These are phyloP conservation scores for Gelatoporia subvermispora DNA, from an alignment of 768 basidiomycete genomes.

Conservation along the genomic window DNA sequence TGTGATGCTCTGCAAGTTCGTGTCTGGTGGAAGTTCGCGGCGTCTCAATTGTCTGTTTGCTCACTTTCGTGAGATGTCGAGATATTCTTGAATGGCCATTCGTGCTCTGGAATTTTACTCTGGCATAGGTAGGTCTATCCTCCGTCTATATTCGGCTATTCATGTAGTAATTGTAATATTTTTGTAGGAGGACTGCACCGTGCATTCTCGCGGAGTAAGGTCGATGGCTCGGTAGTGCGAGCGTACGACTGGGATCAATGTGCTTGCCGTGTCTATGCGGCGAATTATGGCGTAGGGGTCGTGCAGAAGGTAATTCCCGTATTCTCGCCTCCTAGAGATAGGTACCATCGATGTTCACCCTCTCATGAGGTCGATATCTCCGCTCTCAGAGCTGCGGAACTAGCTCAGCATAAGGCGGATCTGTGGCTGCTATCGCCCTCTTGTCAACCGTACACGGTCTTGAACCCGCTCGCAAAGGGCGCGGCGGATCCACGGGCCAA, in stretches of 20 bases:
- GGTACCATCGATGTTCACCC: background rate
- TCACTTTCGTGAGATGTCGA: too few relatives aligned
- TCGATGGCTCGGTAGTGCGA: slow-evolving; percentile 44
- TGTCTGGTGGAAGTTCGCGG: too few relatives aligned
- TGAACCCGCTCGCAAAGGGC: slow-evolving; percentile 71
- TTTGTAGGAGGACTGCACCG: slow-evolving; percentile 64
- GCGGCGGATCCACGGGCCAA: slow-evolving; percentile 67
- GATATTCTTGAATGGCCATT: slow-evolving; percentile 5
- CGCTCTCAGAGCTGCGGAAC: slow-evolving; percentile 41
- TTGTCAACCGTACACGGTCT: slow-evolving; percentile 79
- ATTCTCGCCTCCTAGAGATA: too few relatives aligned
- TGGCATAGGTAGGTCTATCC: slow-evolving; percentile 57
- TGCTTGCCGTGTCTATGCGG: slow-evolving; percentile 64
- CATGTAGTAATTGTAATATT: slow-evolving; percentile 4
- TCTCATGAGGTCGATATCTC: slow-evolving; percentile 48
- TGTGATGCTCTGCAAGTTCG: too few relatives aligned
- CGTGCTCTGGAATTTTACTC: slow-evolving; percentile 64
- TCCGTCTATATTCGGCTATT: background rate
- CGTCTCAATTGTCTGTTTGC: too few relatives aligned
- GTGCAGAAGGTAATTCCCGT: slow-evolving; percentile 42
- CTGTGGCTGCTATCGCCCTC: slow-evolving; percentile 80
- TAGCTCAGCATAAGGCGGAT: slow-evolving; percentile 47
- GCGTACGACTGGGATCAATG: slow-evolving; percentile 85
- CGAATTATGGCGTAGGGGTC: slow-evolving; percentile 48
- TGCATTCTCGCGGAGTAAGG: slow-evolving; percentile 50